Evolutionary conservation across 1,139 yeast genomes (phyloP), one percentile per base, ranked within the genome.

Genomic region (Taphrina pruni): DNA sequence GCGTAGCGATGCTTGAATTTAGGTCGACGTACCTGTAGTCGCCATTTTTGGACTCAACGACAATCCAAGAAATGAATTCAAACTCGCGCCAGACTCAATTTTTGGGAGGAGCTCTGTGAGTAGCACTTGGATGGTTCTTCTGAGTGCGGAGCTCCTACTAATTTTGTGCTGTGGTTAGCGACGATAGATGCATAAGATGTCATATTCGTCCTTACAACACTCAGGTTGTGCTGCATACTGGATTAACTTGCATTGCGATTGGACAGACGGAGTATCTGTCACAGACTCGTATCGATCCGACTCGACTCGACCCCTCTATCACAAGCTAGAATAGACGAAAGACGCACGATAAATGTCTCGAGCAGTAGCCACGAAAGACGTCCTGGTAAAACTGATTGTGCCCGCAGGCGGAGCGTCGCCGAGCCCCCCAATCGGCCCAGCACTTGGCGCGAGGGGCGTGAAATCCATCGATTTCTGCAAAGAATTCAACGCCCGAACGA

Each of bases 361-460:
- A 26, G 69, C 65, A 11, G 66, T 51, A 26, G 69, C 52, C 73
- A 76, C 55, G 76, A 78, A 78, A 72, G 79, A 78, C 72, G 84
- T 89, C 66, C 79, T 93, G 75, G 92, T 94, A 70, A 94, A 93
- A 79, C 85, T 94, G 73, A 88, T 94, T 70, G 98, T 94, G 5
- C 97, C 95, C n/a, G 99, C 99, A 4, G 98, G 98, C 7, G 92
- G 92, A 78, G 99, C 99, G 0, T 95, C 98, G 0, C 99, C 99
- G 55, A 89, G 97, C 0, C 99, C 99, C 46, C 99, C 99, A 6
- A 98, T 94, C 32, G 99, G 99, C 73, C 99, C 99, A 51, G 99
- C 99, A 0, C 83, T 94, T 70, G 99, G 99, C 73, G 94, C 99
- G 71, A 93, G 94, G 78, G 99, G 99, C 82, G 97, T 94, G 70